A percentile compares a stretch with the other conserved stretches of the same genome.
Conservation (phyloP, 371 early-diverging fungal genomes). For the Actinomucor elegans region DNA sequence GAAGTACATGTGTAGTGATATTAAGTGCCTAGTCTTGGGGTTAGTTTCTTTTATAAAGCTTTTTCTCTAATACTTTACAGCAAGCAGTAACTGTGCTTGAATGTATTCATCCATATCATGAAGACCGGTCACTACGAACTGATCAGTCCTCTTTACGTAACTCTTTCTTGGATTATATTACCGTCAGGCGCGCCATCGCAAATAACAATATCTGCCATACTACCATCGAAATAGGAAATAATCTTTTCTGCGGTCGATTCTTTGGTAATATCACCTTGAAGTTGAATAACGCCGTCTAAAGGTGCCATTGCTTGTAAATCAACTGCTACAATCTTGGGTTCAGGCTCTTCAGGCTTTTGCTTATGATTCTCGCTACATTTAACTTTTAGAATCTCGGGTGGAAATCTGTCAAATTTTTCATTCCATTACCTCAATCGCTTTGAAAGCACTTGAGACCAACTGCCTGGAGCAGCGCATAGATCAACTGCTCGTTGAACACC, state of each 20-base stretch:
- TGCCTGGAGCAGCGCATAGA: slow-evolving; percentile 99
- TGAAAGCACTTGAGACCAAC: slow-evolving; percentile 98
- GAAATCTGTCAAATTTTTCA: not conserved
- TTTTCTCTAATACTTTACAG: slow-evolving; percentile 46
- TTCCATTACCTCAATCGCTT: slow-evolving; percentile 39
- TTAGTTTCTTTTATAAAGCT: not conserved
- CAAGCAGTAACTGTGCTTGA: slow-evolving; percentile 93
- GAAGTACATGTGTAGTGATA: slow-evolving; percentile 90
- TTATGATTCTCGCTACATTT: slow-evolving; percentile 54
- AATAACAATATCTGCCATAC: slow-evolving; percentile 92
- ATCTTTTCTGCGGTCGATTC: slow-evolving; percentile 90
- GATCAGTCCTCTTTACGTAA: not conserved
- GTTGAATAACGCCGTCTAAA: slow-evolving; percentile 88
- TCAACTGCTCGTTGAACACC: slow-evolving; percentile 94
- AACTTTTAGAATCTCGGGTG: not conserved
- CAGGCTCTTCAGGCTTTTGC: slow-evolving; percentile 51
- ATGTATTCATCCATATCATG: slow-evolving; percentile 99
- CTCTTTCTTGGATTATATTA: slow-evolving; percentile 28
- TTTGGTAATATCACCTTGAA: slow-evolving; percentile 99
- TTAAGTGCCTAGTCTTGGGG: slow-evolving; percentile 72
- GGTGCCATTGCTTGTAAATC: slow-evolving; percentile 99
- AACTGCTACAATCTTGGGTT: slow-evolving; percentile 92
- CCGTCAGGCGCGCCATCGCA: slow-evolving; percentile 99
- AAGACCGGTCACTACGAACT: slow-evolving; percentile 84
- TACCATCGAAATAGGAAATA: slow-evolving; percentile 83